Evolutionary conservation across 208 protist species (phyloP).

Genomic region (Herpetomonas tarakana): DNA sequence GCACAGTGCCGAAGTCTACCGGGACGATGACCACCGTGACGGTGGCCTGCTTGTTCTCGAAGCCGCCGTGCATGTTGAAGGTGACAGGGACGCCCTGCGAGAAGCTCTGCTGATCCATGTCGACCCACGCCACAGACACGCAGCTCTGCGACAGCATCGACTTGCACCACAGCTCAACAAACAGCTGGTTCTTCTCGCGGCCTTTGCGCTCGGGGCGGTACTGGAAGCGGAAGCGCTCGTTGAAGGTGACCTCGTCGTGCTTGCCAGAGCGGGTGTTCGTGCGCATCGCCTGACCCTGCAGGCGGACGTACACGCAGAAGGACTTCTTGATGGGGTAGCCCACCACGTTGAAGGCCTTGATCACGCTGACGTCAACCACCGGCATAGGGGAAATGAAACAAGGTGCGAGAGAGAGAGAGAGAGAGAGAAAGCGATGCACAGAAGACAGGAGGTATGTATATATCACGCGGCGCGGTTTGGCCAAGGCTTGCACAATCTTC

Average conservation of each 20-base stretch:
- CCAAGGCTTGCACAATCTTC: no score
- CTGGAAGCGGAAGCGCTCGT: slow-evolving; percentile 49
- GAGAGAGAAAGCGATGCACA: slow-evolving; percentile 3
- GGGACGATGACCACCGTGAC: slow-evolving; percentile 25
- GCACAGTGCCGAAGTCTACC: slow-evolving; percentile 31
- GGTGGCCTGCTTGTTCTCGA: slow-evolving; percentile 29
- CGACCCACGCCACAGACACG: slow-evolving; percentile 41
- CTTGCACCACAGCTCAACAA: slow-evolving; percentile 55
- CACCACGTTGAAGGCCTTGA: slow-evolving; percentile 23
- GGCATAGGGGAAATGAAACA: slow-evolving; percentile 25
- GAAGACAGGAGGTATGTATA: no score
- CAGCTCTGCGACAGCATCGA: slow-evolving; percentile 41
- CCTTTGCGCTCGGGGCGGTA: slow-evolving; percentile 16
- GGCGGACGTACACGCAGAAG: slow-evolving; percentile 48
- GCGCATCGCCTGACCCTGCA: slow-evolving; percentile 53
- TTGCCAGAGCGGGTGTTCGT: slow-evolving; percentile 22
- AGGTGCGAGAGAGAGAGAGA: slow-evolving; percentile 6
- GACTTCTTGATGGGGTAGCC: slow-evolving; percentile 26
- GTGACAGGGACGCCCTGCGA: slow-evolving; percentile 18
- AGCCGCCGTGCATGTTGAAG: slow-evolving; percentile 36
- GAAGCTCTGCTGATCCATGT: slow-evolving; percentile 31
- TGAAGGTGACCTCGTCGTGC: slow-evolving; percentile 20
- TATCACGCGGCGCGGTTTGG: no score
- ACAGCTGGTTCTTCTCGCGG: slow-evolving; percentile 28
- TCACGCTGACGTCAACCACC: slow-evolving; percentile 34